phyloP scores from a whole-genome alignment of 345 rosid genomes.

The Syzygium aqueum region DNA sequence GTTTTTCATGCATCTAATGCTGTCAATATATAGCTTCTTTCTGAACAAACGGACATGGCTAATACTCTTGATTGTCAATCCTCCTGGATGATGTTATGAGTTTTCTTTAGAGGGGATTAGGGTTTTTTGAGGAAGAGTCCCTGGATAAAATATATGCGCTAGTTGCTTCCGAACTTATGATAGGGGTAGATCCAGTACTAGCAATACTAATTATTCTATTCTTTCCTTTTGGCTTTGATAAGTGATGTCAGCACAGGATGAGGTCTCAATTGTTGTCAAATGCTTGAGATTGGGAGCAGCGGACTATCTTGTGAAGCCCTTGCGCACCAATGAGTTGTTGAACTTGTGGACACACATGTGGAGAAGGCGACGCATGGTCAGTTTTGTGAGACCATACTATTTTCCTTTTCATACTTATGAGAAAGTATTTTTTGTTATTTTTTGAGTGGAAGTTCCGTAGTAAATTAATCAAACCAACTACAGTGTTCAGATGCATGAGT shows the following conservation, averaged over 20 bases:
- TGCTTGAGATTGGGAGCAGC: constrained; percentile 51
- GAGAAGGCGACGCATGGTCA: constrained; percentile 41
- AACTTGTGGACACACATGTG: constrained; percentile 49
- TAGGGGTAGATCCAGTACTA: not conserved
- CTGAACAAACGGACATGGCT: not conserved
- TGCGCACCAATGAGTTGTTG: constrained; percentile 35
- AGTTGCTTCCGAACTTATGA: not conserved
- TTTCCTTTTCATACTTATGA: not conserved
- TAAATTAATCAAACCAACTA: not conserved
- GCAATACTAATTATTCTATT: not conserved
- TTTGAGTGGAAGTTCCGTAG: not conserved
- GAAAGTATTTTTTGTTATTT: not conserved
- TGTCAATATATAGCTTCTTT: not conserved
- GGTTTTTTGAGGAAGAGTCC: not conserved
- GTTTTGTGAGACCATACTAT: constrained; percentile 3
- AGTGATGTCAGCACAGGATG: constrained; percentile 52
- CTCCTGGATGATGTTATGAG: not conserved
- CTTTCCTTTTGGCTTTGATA: constrained; percentile 10
- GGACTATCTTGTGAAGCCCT: constrained; percentile 48
- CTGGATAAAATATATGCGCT: not conserved
- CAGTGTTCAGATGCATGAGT: not conserved
- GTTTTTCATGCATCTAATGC: not conserved
- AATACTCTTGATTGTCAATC: not conserved
- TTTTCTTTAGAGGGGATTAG: not conserved
- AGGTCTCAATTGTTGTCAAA: constrained; percentile 38